Evolutionary conservation across 768 basidiomycete genomes (phyloP), one percentile per base, ranked within the genome.

Genomic region (Amanita thiersii): DNA sequence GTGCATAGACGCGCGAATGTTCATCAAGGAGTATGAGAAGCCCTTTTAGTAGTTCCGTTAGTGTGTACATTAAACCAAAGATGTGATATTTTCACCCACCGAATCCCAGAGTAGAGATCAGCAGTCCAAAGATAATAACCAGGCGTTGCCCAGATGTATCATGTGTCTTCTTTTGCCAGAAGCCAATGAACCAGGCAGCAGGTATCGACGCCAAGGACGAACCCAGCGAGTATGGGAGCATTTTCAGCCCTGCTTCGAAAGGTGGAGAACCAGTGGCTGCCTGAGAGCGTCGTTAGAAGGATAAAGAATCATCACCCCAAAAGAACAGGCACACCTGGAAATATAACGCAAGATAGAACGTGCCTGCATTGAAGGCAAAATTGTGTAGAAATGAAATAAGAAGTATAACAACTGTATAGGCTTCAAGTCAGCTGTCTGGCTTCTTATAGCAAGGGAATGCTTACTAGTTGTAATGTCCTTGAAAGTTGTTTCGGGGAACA

Each of bases 161-260:
- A 14, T 63, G 57, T 11, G 66, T 75, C 43, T 64, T 68, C 47
- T 57, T 64, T 58, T 86, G 81, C 68, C 70, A 75, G 47, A 73
- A 77, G 35, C 71, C 76, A 50, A 89, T 84, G 50, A 84, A 71
- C 84, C 84, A 86, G n/a, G 88, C 86, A 26, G 74, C 81, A 17
- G 87, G 86, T 68, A 91, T 79, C 8, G 88, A 89, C 31, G 87
- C 81, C 44, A 90, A 56, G 17, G 87, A 87, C 24, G 87, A 83
- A 38, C 86, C 88, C 39, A 90, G 74, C 37, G 88, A 86, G 64
- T 88, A 90, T 8, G 88, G 86, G 42, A 91, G 68, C 60, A 87
- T 70, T 55, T 77, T 73, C 15, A 87, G 56, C 7, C 86, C 88
- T 45, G 87, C 80, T 56, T 78, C 58, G 34, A 89, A 55, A 9